Percentiles rank a stretch among this genome's conserved stretches.
Conservation (phyloP, 2,329 filamentous ascomycete genomes). For the Alternaria sp. region DNA sequence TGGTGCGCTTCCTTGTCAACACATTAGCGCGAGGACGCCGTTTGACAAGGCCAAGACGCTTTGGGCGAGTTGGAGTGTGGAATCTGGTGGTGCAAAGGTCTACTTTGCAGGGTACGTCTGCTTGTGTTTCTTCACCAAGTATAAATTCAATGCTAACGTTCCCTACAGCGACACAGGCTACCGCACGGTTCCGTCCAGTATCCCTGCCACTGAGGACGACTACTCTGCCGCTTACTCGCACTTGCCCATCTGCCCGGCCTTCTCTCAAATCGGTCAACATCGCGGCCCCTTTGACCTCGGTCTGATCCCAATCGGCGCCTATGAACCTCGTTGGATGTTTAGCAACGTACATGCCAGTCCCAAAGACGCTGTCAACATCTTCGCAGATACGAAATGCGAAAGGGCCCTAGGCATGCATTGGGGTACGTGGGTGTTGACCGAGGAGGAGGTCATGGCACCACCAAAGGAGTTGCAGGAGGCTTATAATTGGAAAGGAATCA, state of each 20-base stretch:
- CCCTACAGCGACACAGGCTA: slow-evolving; percentile 85
- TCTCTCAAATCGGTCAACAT: slow-evolving; percentile 79
- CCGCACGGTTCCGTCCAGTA: slow-evolving; percentile 72
- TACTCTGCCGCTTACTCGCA: slow-evolving; percentile 70
- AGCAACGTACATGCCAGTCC: slow-evolving; percentile 87
- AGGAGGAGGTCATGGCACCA: slow-evolving; percentile 86
- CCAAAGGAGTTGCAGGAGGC: slow-evolving; percentile 76
- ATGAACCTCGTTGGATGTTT: slow-evolving; percentile 76
- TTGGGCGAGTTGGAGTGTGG: slow-evolving; percentile 87
- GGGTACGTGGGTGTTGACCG: slow-evolving; percentile 85
- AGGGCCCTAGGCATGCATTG: slow-evolving; percentile 88
- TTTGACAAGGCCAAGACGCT: slow-evolving; percentile 79
- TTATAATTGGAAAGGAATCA: slow-evolving; percentile 74
- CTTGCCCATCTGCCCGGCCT: slow-evolving; percentile 80
- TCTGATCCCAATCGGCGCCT: slow-evolving; percentile 92
- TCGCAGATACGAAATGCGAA: slow-evolving; percentile 80
- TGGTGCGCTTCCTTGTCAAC: slow-evolving; percentile 84
- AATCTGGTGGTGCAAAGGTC: slow-evolving; percentile 76
- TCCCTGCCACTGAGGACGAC: slow-evolving; percentile 71
- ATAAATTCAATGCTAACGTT: neutral
- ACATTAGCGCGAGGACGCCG: slow-evolving; percentile 72
- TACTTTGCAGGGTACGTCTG: slow-evolving; percentile 74
- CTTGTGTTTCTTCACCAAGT: neutral
- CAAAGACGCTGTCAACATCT: slow-evolving; percentile 88
- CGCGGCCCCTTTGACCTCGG: slow-evolving; percentile 90